phyloP scores from a whole-genome alignment of 306 rosid genomes.

The Rosa chinensis region DNA sequence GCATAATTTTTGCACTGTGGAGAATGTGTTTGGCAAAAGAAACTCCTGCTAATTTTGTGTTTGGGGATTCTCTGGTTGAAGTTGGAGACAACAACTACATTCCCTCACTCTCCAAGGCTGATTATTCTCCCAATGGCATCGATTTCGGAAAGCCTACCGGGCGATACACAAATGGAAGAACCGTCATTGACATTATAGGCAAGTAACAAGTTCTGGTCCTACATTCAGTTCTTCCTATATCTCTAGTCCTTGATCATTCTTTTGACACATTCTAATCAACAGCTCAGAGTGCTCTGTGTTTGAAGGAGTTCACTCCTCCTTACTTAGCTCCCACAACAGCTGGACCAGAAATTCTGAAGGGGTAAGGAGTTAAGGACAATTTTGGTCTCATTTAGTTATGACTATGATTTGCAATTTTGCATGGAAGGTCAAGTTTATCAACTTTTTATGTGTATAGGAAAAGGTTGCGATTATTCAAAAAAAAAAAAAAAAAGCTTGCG shows the following conservation, averaged over 20 bases:
- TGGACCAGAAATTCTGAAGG: conserved; percentile 49
- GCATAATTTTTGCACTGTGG: conserved; percentile 22
- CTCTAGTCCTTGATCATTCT: neutral
- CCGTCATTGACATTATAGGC: conserved; percentile 59
- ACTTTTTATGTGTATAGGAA: neutral
- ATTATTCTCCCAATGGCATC: conserved; percentile 57
- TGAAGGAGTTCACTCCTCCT: conserved; percentile 45
- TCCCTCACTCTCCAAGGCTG: conserved; percentile 53
- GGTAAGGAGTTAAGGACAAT: neutral
- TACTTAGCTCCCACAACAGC: conserved; percentile 62
- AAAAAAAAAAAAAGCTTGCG: conserved; percentile 46
- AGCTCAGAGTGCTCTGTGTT: conserved; percentile 55
- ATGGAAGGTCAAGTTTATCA: neutral
- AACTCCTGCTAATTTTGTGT: conserved; percentile 58
- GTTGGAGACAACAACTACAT: conserved; percentile 68
- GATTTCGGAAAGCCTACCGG: conserved; percentile 77
- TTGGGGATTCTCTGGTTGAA: conserved; percentile 73
- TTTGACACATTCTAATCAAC: neutral
- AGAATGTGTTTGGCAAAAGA: conserved; percentile 34
- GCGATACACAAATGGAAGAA: conserved; percentile 76
- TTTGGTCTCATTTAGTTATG: neutral
- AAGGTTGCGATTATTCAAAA: no score
- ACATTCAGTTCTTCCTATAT: neutral
- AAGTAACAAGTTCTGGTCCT: conserved; percentile 20
- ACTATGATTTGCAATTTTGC: neutral